Evolutionary conservation across 441 rosid species (phyloP), one percentile per base, ranked within the genome.

Genomic region (Flueggea neowawraea): DNA sequence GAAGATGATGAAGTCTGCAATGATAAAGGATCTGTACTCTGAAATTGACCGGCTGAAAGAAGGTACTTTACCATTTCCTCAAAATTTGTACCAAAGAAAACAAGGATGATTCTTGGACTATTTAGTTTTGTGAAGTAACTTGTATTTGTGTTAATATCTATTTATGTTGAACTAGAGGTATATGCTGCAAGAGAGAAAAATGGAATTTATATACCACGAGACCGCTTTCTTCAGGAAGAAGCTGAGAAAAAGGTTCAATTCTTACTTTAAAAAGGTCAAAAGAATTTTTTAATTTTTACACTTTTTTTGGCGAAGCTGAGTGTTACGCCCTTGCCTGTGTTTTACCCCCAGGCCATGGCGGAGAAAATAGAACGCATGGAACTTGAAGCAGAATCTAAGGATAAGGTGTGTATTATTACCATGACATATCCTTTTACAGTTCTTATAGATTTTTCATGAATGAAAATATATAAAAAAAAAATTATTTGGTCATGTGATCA

Each of bases 1-100:
- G 74, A 95, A 95, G 94, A 87, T 95, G 98, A 91, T 95, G 99
- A 95, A 95, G 78, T 89, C 96, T 65, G 96, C 96, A 53, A 67
- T 91, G 80, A 91, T 91, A 77, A 94, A 91, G 76, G 97, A 91
- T 78, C 58, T 94, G 22, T 91, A 94, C 72, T 88, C 88, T 57
- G 96, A 94, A 70, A 94, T 94, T 74, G 97, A 94, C 59, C 79
- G 97, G 68, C 78, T 94, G 69, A 94, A 87, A 82, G 96, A 91
- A 87, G 98, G 98, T 90, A 63, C 50, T 28, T 57, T 41, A 55
- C 68, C 65, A 45, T 49, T 58, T 71, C 51, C 54, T 70, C 50
- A 48, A 61, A 28, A 7, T 64, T 4, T 6, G 28, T 28, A 14
- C 36, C 16, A 11, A 39, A 17, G 43, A 16, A 28, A 33, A 39